Percentiles rank a stretch among this genome's conserved stretches.
Conservation (phyloP, 352 stramenopile genomes). For the Albugo laibachii region DNA sequence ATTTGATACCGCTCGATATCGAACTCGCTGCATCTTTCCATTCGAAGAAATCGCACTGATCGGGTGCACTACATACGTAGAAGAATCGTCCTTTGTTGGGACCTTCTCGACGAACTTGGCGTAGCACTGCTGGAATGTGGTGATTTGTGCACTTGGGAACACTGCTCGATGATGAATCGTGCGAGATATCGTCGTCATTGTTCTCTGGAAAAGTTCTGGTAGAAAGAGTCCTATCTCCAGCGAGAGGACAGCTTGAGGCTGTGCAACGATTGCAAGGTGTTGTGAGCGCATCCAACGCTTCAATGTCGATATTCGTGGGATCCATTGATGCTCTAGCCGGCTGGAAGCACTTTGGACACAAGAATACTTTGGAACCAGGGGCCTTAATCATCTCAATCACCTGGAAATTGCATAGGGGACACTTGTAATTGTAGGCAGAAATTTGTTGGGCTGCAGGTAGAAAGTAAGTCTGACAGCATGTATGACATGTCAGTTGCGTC, state of each 20-base stretch:
- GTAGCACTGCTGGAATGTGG: constrained; percentile 12
- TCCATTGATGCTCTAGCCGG: constrained; percentile 3
- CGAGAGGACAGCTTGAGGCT: not conserved
- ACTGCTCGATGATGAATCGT: too few species aligned
- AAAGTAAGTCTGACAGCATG: constrained; percentile 5
- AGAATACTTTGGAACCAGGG: not conserved
- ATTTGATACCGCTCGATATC: constrained; percentile 10
- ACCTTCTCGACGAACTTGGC: constrained; percentile 31
- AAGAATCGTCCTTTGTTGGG: constrained; percentile 86
- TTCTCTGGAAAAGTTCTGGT: not conserved
- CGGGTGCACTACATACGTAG: constrained; percentile 72
- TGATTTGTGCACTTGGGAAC: constrained; percentile 1
- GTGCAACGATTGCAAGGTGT: constrained; percentile 3
- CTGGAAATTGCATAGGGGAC: constrained; percentile 14
- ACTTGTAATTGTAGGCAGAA: not conserved
- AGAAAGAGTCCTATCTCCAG: not conserved
- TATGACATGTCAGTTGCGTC: constrained; percentile 5
- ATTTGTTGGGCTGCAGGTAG: constrained; percentile 10
- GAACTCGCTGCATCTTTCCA: constrained; percentile 43
- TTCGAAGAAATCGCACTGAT: constrained; percentile 85
- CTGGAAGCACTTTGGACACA: constrained; percentile 17
- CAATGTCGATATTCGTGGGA: not conserved
- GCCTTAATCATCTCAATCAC: constrained; percentile 8
- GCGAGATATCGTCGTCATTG: too few species aligned
- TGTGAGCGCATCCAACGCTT: constrained; percentile 1